Evolutionary conservation across 129 eudicot species (phyloP), one percentile per base, ranked within the genome.

Genomic region (Artemisia argyi): DNA sequence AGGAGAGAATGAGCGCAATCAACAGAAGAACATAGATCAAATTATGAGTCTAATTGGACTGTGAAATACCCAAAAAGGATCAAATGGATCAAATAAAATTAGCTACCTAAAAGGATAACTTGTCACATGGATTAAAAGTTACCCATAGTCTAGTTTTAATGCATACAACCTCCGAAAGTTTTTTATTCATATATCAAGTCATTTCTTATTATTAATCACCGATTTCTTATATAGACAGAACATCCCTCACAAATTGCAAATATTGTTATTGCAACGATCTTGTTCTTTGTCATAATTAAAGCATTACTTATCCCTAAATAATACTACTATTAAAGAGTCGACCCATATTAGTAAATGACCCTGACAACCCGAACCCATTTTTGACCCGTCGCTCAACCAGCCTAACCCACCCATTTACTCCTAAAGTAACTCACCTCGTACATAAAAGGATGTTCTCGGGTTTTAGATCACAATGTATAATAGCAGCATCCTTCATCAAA

Each of bases 401-500:
- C n/a, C n/a, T n/a, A n/a, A n/a, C n/a, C 47, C 66, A 35, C 44
- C 61, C 24, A 2, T 68, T 49, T 67, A 17, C 44, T 67, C 18
- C 59, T 13, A 58, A 51, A 70, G 74, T 59, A 66, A 71, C 82
- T 78, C 49, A 88, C 99, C 97, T 88, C 26, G 97, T 83, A 77
- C 96, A 84, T 81, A 95, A 72, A 65, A 95, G 99, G 75, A 95
- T 95, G 85, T 95, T 95, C 61, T 95, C 99, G 22, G 97, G 97
- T 81, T 95, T 95, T 59, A 95, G 81, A 85, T 95, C 99, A 69
- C 99, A 95, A 72, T 95, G 97, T 78, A 95, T 95, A 69, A 95
- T 91, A 50, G 91, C 96, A 83, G 99, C 97, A 75, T 91, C 96
- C 85, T 90, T 95, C 99, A 95, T 95, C 79, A 95, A 79, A 64